Evolutionary conservation across 306 rosid species (phyloP), one percentile per base, ranked within the genome.

Genomic region (Coriaria nepalensis): DNA sequence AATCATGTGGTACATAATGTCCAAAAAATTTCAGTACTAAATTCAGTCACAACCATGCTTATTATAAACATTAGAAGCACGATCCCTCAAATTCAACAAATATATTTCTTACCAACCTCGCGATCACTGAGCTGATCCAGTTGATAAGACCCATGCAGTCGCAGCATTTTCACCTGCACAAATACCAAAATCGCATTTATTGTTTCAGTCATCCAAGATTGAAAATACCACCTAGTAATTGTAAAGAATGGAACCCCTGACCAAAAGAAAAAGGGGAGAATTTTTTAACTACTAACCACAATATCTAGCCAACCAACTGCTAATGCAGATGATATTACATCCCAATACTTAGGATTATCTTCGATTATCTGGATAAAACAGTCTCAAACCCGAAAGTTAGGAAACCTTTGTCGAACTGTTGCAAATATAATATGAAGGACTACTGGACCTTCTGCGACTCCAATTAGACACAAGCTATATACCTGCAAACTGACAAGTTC

Each of bases 281-380:
- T 8, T 44, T 20, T 15, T 45, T 44, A 60, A 55, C 62, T 55
- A 74, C 95, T 29, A 33, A 88, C 97, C 90, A 77, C 97, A 68
- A 81, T 60, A 48, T 88, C 97, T 35, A 78, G 79, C 97, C 97
- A 84, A 71, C 97, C 97, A 68, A 88, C 75, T 56, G 97, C 83
- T 39, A 88, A 45, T 41, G 93, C 84, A 53, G 90, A 81, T 50
- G 82, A 74, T 37, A 88, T 59, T 48, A 66, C 75, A 48, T 81
- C 93, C 97, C 97, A 88, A 69, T 88, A 88, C 58, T 62, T 72
- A 49, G 90, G 68, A 71, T 79, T 62, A 38, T 88, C 82, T 66
- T 88, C 97, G 55, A 88, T 68, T 56, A 79, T 78, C 97, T 88
- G 74, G 64, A 60, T 46, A 55, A 11, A 55, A 47, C 49, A 52